These are phyloP conservation scores for Phlyctochytrium arcticum DNA, from an alignment of 192 early-diverging fungal species.

Conservation along the genomic window DNA sequence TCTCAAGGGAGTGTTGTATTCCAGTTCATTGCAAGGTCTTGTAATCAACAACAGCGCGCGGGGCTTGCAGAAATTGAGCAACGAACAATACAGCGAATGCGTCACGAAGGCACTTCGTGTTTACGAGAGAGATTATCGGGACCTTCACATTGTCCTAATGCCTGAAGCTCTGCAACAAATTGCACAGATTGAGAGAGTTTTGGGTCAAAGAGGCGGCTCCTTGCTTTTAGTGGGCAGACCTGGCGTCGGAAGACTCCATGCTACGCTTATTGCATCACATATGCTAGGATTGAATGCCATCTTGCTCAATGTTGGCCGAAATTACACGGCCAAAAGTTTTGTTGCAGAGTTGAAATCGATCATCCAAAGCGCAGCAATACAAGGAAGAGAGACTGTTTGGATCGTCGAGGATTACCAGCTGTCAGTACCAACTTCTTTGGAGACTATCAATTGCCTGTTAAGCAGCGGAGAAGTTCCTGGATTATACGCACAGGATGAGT, in stretches of 20 bases:
- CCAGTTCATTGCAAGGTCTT: neutral
- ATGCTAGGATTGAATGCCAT: constrained; percentile 40
- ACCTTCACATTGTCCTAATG: constrained; percentile 42
- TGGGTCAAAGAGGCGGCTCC: constrained; percentile 50
- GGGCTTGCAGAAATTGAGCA: constrained; percentile 8
- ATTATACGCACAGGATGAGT: constrained; percentile 52
- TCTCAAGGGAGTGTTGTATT: constrained; percentile 18
- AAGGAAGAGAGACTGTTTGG: constrained; percentile 38
- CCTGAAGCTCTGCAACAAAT: constrained; percentile 46
- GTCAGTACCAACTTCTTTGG: constrained; percentile 38
- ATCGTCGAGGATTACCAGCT: constrained; percentile 56
- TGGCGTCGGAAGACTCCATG: constrained; percentile 39
- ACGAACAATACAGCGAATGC: constrained; percentile 27
- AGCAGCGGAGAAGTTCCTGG: constrained; percentile 53
- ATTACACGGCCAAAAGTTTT: constrained; percentile 43
- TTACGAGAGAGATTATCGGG: constrained; percentile 46
- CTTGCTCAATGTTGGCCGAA: constrained; percentile 35
- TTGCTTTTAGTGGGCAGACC: constrained; percentile 49
- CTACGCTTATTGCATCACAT: constrained; percentile 38
- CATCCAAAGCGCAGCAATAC: constrained; percentile 40
- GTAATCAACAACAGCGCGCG: neutral
- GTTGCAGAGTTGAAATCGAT: constrained; percentile 45
- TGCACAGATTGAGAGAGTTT: constrained; percentile 40
- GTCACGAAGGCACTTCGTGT: constrained; percentile 31
- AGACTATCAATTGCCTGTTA: constrained; percentile 51